phyloP scores from a whole-genome alignment of 495 filamentous ascomycete genomes.

The Hypoxylon lienhwacheense region DNA sequence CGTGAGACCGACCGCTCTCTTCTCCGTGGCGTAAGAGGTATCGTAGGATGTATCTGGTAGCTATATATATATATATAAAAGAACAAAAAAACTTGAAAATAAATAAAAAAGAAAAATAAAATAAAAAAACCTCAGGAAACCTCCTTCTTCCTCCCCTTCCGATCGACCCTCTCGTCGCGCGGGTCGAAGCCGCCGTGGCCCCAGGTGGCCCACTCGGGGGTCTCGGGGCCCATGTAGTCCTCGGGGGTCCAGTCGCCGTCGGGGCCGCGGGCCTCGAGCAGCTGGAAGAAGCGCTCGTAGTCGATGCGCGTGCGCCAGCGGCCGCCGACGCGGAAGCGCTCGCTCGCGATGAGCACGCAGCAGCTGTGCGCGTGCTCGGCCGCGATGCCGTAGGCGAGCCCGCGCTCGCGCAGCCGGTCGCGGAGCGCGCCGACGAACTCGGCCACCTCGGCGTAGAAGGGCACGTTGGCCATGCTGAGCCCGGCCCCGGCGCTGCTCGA shows the following conservation, averaged over 20 bases:
- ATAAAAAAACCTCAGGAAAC: slow-evolving; percentile 21
- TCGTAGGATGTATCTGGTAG: too few relatives aligned
- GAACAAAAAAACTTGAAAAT: too few relatives aligned
- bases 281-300: slow-evolving; percentile 84
- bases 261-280: slow-evolving; percentile 66
- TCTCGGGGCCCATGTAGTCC: slow-evolving; percentile 82
- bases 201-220: slow-evolving; percentile 94
- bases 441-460: slow-evolving; percentile 86
- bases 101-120: too few relatives aligned
- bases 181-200: slow-evolving; percentile 93
- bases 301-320: slow-evolving; percentile 92
- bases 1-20: too few relatives aligned
- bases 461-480: slow-evolving; percentile 92
- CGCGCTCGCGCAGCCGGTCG: slow-evolving; percentile 63
- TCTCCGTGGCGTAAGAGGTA: too few relatives aligned
- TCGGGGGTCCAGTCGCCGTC: slow-evolving; percentile 76
- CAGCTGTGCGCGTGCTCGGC: slow-evolving; percentile 95
- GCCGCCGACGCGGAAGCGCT: slow-evolving; percentile 68
- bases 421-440: slow-evolving; percentile 77
- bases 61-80: too few relatives aligned
- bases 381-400: slow-evolving; percentile 82
- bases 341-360: slow-evolving; percentile 81
- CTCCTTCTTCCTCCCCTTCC: slow-evolving; percentile 65
- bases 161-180: slow-evolving; percentile 77
- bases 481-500: slow-evolving; percentile 77